Percentiles rank a stretch among this genome's conserved stretches.
Conservation (phyloP, 2,329 filamentous ascomycete species). For the Orbilia brochopaga region DNA sequence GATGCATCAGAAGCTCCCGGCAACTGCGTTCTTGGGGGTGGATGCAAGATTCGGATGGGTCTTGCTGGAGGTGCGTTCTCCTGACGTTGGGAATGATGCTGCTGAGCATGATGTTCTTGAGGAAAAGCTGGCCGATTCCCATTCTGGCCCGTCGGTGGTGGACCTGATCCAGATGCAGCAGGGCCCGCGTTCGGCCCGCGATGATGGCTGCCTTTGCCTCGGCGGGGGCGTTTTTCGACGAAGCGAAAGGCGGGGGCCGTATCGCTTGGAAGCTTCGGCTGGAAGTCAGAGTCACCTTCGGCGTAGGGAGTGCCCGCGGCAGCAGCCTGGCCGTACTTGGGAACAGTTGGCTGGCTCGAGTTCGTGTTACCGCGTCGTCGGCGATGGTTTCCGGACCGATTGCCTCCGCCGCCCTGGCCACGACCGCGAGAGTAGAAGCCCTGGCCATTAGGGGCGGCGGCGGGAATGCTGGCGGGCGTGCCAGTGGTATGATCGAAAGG, state of each 20-base stretch:
- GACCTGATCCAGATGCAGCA: neutral
- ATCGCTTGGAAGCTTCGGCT: constrained; percentile 35
- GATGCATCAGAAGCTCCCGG: constrained; percentile 4
- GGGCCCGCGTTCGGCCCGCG: constrained; percentile 8
- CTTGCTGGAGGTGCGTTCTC: constrained; percentile 13
- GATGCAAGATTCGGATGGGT: constrained; percentile 9
- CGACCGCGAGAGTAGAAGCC: no score
- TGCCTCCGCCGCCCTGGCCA: neutral
- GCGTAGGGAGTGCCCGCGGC: neutral
- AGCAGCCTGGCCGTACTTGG: neutral
- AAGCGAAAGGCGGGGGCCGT: constrained; percentile 38
- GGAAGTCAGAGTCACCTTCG: constrained; percentile 19
- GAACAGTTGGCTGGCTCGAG: constrained; percentile 7
- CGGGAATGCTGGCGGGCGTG: no score
- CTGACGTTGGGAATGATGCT: neutral
- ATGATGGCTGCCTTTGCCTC: neutral
- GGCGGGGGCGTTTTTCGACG: constrained; percentile 16
- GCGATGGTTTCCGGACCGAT: constrained; percentile 1
- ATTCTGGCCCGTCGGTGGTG: no score
- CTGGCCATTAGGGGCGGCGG: no score
- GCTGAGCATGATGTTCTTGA: neutral
- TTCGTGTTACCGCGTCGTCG: neutral
- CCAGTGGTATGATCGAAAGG: no score
- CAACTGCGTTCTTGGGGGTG: neutral
- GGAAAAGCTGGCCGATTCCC: no score